These are phyloP conservation scores for Dioscorea cayenensis DNA, from an alignment of 116 monocot species.

Conservation along the genomic window DNA sequence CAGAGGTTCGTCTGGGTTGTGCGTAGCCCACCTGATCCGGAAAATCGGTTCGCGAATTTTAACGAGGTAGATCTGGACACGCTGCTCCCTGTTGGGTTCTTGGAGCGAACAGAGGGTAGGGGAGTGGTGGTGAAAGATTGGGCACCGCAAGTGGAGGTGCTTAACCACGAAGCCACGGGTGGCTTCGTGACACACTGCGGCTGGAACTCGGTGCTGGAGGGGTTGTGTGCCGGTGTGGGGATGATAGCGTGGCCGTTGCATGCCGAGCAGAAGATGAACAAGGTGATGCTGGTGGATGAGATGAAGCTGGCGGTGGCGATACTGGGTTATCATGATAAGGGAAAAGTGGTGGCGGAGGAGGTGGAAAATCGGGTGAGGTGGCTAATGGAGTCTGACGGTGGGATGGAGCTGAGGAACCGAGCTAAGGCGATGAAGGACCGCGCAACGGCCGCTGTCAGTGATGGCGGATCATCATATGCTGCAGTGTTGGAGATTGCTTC, in stretches of 20 bases:
- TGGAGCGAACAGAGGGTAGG: background rate
- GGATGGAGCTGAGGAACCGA: no score
- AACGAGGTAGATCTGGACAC: background rate
- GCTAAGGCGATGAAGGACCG: no score
- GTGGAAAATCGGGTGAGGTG: no score
- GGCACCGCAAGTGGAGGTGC: constrained; percentile 16
- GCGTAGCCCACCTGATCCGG: constrained; percentile 1
- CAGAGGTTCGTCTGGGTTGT: constrained; percentile 28
- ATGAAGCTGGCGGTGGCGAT: background rate
- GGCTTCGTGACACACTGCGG: constrained; percentile 58
- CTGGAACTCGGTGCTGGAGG: constrained; percentile 42
- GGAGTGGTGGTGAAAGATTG: constrained; percentile 18
- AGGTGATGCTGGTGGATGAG: background rate
- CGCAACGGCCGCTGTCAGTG: no score
- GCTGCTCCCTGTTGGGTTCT: constrained; percentile 8
- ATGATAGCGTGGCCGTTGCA: constrained; percentile 7
- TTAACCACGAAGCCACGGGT: constrained; percentile 3
- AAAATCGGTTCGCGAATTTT: background rate
- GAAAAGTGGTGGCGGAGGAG: no score
- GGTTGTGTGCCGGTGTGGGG: constrained; percentile 12
- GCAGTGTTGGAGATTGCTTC: no score
- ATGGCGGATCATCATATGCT: no score
- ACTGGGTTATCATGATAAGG: background rate
- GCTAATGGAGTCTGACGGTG: no score
- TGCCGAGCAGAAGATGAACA: background rate